Conservation (phyloP, 768 basidiomycete genomes). For the Phaffia tasmanica region DNA sequence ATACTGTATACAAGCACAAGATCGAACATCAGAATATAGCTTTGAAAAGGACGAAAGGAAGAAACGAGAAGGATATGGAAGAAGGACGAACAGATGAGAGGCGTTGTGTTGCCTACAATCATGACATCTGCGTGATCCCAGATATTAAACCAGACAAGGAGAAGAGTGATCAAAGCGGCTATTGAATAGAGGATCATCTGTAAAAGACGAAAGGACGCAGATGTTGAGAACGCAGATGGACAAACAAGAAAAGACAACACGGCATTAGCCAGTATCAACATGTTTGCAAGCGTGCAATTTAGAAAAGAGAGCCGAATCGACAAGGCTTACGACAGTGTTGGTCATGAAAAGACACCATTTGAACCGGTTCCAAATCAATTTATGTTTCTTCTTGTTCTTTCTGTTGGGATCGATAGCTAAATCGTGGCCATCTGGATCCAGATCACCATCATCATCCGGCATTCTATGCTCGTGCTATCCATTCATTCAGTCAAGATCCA, state of each 20-base stretch:
- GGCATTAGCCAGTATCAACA: too few relatives aligned
- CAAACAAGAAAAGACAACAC: not conserved
- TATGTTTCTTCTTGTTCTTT: constrained; percentile 36
- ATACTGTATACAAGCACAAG: constrained; percentile 39
- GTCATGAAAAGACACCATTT: constrained; percentile 67
- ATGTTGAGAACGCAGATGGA: not conserved
- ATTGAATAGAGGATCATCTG: constrained; percentile 55
- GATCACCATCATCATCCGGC: constrained; percentile 35
- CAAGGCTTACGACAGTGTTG: constrained; percentile 45
- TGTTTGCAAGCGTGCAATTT: not conserved
- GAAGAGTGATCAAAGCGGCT: constrained; percentile 51
- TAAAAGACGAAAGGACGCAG: not conserved
- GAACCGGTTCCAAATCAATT: constrained; percentile 67
- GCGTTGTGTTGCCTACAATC: constrained; percentile 55
- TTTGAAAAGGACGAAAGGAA: not conserved
- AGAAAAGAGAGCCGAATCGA: constrained; percentile 25
- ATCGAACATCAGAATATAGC: not conserved
- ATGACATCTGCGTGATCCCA: constrained; percentile 60
- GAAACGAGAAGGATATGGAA: not conserved
- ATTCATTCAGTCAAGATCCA: constrained; percentile 37
- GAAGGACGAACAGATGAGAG: constrained; percentile 47
- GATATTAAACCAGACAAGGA: constrained; percentile 68
- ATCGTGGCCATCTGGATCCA: not conserved
- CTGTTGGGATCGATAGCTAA: not conserved
- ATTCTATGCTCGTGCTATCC: constrained; percentile 28